phyloP scores from a whole-genome alignment of 129 eudicot species.

The Ambrosia artemisiifolia region DNA sequence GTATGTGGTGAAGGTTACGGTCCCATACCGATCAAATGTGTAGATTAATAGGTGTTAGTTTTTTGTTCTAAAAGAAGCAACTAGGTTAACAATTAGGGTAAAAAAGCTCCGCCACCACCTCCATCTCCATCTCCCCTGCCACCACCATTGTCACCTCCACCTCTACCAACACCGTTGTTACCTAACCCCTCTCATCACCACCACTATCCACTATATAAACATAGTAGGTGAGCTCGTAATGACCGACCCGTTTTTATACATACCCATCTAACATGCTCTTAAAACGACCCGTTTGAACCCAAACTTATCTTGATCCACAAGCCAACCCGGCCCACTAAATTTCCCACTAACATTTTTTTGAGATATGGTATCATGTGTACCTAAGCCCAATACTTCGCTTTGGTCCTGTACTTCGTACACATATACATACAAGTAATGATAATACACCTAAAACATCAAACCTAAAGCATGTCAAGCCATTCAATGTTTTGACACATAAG shows the following conservation, averaged over 20 bases:
- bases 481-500: not conserved
- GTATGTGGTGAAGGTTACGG: no score
- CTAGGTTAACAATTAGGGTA: no score
- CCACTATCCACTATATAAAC: not conserved
- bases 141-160: no score
- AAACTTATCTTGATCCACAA: not conserved
- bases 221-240: not conserved
- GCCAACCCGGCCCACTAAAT: not conserved
- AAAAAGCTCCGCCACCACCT: no score
- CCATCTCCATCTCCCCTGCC: no score
- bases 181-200: no score
- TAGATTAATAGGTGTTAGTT: no score
- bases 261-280: not conserved
- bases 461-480: not conserved
- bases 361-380: not conserved
- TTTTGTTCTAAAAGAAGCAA: no score
- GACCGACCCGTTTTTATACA: not conserved
- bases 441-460: not conserved
- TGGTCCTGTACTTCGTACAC: not conserved
- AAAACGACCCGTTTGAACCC: not conserved
- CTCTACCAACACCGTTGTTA: no score
- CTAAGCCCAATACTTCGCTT: not conserved
- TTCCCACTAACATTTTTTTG: not conserved
- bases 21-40: no score
- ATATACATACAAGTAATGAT: slow-evolving; percentile 1